Evolutionary conservation across 805 yeast species (phyloP), one percentile per base, ranked within the genome.

Genomic region (Saccharomycopsis vini): DNA sequence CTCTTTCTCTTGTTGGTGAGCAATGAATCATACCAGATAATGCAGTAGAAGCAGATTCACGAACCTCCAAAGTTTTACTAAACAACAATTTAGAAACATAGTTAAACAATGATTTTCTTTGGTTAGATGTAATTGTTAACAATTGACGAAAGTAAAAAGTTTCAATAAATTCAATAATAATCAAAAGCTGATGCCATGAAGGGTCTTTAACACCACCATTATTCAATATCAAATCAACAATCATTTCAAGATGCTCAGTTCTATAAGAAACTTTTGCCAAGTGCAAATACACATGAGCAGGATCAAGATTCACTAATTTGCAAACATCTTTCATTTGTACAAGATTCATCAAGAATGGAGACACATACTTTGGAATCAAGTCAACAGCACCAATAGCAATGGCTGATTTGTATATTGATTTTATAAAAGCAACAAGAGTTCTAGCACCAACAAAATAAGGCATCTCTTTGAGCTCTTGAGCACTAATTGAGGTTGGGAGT

Each of bases 271-370:
- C 54, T 21, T 68, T 63, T 0, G 80, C 75, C 3, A 81, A 56
- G 23, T 62, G 56, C 15, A 64, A 58, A 50, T 74, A 69, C 19
- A 74, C 52, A 5, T 61, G 54, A 2, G 73, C 67, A 0, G 90
- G 83, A 32, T 69, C 68, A 9, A 83, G 60, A 26, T 71, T 71
- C 0, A 81, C 80, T 45, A 83, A 60, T 51, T 82, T 85, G 52
- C 94, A 83, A 12, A 85, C 85, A 49, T 90, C 97, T 47, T 85
- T 78, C 67, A 83, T 72, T 36, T 69, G 72, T 41, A 78, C 74
- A 38, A 87, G 62, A 15, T 71, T 66, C 54, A 85, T 65, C 45
- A 87, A 63, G 49, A 84, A 79, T 22, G 95, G 95, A 1, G 86
- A 60, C 23, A 88, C 68, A 42, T 73, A 64, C 2, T 64, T 59